Evolutionary conservation across 495 filamentous ascomycete species (phyloP).

Genomic region (Clavariopsis aquatica): DNA sequence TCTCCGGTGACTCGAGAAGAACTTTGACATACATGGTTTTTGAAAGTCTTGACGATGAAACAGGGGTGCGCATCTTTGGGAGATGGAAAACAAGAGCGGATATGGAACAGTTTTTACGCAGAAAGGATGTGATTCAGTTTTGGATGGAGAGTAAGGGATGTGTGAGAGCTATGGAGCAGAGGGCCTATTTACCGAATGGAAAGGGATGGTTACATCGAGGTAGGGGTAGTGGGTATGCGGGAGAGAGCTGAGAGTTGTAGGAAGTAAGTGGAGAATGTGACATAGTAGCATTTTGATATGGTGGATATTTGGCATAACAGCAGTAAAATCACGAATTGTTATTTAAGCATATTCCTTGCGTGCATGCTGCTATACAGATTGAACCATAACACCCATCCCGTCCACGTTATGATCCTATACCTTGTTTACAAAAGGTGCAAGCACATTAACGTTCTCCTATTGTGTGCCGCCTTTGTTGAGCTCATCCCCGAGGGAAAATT

Average conservation of each 20-base stretch:
- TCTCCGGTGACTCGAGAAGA: not conserved
- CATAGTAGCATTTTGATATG: too few relatives aligned
- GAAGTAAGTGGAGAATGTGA: too few relatives aligned
- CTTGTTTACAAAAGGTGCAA: constrained; percentile 3
- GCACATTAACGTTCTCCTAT: constrained; percentile 10
- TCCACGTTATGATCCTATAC: constrained; percentile 8
- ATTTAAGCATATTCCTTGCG: too few relatives aligned
- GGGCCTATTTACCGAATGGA: constrained; percentile 35
- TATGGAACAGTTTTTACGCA: constrained; percentile 30
- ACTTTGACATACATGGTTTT: constrained; percentile 34
- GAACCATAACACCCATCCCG: constrained; percentile 16
- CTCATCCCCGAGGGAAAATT: not conserved
- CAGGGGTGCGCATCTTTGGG: constrained; percentile 30
- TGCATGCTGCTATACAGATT: not conserved
- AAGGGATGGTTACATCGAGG: constrained; percentile 39
- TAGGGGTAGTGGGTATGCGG: constrained; percentile 3
- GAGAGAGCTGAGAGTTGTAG: too few relatives aligned
- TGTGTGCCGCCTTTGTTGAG: not conserved
- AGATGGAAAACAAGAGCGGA: constrained; percentile 30
- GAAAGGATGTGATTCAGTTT: constrained; percentile 29
- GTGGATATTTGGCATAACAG: too few relatives aligned
- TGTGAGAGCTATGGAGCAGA: constrained; percentile 30
- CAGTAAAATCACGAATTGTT: too few relatives aligned
- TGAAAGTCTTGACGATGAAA: constrained; percentile 34
- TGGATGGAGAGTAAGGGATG: constrained; percentile 27